phyloP scores from a whole-genome alignment of 2,329 filamentous ascomycete species.

The Sporothrix protearum region DNA sequence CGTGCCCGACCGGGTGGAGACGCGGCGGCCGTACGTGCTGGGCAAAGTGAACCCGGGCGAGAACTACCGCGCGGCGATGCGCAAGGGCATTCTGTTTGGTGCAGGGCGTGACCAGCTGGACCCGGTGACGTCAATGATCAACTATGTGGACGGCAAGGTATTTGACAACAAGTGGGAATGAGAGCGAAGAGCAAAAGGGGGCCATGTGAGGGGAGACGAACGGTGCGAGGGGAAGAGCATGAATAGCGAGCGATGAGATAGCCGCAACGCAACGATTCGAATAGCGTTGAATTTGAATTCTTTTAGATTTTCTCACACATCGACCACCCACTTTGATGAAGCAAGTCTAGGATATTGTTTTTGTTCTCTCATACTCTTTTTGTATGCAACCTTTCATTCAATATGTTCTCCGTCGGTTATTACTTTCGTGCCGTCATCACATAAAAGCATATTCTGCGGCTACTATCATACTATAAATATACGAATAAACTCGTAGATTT shows the following conservation, averaged over 20 bases:
- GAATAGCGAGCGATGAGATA: background rate
- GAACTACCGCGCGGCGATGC: constrained; percentile 54
- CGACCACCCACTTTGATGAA: background rate
- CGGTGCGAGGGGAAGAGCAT: background rate
- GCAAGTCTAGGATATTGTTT: background rate
- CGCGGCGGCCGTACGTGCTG: constrained; percentile 48
- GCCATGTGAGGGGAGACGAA: background rate
- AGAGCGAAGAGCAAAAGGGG: background rate
- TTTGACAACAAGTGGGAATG: constrained; percentile 43
- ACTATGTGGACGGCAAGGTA: constrained; percentile 46
- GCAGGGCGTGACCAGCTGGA: constrained; percentile 41
- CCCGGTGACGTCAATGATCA: constrained; percentile 50
- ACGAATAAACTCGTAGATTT: no score
- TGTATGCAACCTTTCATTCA: no score
- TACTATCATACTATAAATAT: no score
- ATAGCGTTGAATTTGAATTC: background rate
- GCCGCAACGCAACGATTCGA: background rate
- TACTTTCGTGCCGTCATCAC: no score
- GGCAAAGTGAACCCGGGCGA: constrained; percentile 53
- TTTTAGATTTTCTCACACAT: background rate
- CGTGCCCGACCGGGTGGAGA: constrained; percentile 52
- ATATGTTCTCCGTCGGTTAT: no score
- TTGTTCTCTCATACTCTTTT: no score
- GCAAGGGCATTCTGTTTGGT: constrained; percentile 51
- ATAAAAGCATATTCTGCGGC: no score